phyloP scores from a whole-genome alignment of 2,329 filamentous ascomycete species.

The Colletotrichum cordylinicola region DNA sequence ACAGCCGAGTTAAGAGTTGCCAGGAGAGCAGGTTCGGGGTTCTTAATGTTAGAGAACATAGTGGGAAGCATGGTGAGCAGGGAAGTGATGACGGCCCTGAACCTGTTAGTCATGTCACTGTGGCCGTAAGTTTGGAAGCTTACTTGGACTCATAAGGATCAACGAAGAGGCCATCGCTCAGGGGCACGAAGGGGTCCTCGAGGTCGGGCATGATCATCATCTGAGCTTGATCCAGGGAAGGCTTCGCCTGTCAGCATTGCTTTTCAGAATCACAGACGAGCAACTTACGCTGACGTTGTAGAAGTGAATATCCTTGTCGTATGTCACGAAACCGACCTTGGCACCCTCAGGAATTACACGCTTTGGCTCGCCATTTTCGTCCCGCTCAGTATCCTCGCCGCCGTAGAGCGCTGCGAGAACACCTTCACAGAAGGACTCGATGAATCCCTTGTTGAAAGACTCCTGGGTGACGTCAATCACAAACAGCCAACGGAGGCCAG shows the following conservation, averaged over 20 bases:
- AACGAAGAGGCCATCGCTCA: slow-evolving; percentile 92
- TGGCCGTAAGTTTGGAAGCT: slow-evolving; percentile 24
- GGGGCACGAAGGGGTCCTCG: slow-evolving; percentile 92
- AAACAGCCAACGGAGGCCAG: slow-evolving; percentile 87
- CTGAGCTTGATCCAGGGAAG: slow-evolving; percentile 83
- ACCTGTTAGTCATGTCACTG: slow-evolving; percentile 28
- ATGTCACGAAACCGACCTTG: slow-evolving; percentile 94
- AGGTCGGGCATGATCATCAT: slow-evolving; percentile 99
- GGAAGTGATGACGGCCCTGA: slow-evolving; percentile 78
- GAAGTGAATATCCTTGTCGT: slow-evolving; percentile 96
- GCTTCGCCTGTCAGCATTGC: slow-evolving; percentile 42
- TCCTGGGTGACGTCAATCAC: slow-evolving; percentile 93
- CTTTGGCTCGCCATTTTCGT: slow-evolving; percentile 58
- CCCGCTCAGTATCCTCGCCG: slow-evolving; percentile 59
- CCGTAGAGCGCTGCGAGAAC: slow-evolving; percentile 87
- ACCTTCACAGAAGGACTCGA: slow-evolving; percentile 89
- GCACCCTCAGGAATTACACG: slow-evolving; percentile 75
- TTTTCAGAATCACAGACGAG: not conserved
- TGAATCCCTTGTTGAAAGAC: slow-evolving; percentile 86
- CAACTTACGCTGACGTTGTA: slow-evolving; percentile 86
- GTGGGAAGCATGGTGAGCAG: slow-evolving; percentile 83
- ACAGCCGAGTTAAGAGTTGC: slow-evolving; percentile 84
- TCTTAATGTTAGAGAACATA: slow-evolving; percentile 88
- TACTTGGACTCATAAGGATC: slow-evolving; percentile 89
- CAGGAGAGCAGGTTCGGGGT: slow-evolving; percentile 87